phyloP scores from a whole-genome alignment of 202 grass and related monocot species.

The Dendrocalamus latiflorus region DNA sequence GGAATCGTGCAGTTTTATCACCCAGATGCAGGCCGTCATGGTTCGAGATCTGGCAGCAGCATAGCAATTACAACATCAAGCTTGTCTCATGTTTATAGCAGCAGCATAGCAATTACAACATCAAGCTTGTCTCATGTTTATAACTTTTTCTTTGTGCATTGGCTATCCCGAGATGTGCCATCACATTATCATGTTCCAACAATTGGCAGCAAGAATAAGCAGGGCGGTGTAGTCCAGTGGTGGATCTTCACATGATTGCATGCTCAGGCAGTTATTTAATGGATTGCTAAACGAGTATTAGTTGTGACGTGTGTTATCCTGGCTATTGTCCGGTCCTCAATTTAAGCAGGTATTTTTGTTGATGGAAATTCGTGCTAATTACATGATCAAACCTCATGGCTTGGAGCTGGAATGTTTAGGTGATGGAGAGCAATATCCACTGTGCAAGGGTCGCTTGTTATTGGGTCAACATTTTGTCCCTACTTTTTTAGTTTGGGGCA shows the following conservation, averaged over 20 bases:
- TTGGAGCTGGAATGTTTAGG: background rate
- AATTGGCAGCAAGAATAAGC: background rate
- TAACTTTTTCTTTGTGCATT: too few species aligned
- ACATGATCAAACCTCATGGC: background rate
- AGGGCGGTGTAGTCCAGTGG: background rate
- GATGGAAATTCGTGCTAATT: background rate
- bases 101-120: background rate
- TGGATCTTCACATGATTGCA: background rate
- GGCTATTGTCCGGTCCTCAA: background rate
- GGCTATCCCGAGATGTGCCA: background rate
- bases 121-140: background rate
- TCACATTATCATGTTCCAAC: background rate
- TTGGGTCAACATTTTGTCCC: background rate
- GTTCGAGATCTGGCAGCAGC: background rate
- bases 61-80: background rate
- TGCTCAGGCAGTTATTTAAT: background rate
- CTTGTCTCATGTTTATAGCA: background rate
- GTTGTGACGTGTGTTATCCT: background rate
- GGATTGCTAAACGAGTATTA: background rate
- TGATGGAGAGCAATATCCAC: conserved; percentile 2
- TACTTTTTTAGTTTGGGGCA: background rate
- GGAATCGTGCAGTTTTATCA: background rate
- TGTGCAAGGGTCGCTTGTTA: background rate
- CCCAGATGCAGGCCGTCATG: background rate
- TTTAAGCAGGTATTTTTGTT: background rate